phyloP scores from a whole-genome alignment of 306 rosid genomes.

The Betula pendula region DNA sequence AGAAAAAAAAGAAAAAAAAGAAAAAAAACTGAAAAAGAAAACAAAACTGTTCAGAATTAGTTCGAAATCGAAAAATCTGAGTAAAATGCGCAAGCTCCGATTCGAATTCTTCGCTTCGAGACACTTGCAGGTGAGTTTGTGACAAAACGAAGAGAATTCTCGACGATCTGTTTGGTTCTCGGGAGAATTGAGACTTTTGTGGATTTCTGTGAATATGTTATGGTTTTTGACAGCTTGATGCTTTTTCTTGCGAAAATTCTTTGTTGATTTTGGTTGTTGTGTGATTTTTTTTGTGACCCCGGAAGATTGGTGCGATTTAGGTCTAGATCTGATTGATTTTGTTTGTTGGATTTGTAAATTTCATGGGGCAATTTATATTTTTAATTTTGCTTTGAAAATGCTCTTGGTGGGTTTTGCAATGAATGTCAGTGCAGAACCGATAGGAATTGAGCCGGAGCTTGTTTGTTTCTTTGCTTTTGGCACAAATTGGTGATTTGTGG shows the following conservation, averaged over 20 bases:
- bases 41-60: not conserved
- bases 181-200: not conserved
- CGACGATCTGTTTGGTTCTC: not conserved
- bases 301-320: not conserved
- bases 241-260: not conserved
- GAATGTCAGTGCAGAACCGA: not conserved
- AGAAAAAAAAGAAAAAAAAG: not conserved
- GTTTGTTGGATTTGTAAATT: not conserved
- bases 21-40: not conserved
- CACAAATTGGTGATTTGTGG: not conserved
- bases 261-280: not conserved
- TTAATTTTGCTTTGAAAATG: not conserved
- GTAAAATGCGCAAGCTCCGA: constrained; percentile 49
- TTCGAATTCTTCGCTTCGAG: constrained; percentile 34
- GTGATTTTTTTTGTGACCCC: not conserved
- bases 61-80: not conserved
- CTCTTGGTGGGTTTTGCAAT: not conserved
- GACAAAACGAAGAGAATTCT: not conserved
- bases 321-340: constrained; percentile 37
- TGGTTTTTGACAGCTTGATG: not conserved
- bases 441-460: not conserved
- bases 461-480: not conserved
- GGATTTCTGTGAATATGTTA: not conserved
- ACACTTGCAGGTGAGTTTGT: constrained; percentile 38
- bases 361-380: not conserved